Percentiles rank a stretch among this genome's conserved stretches.
phyloP scores from a whole-genome alignment of 2,329 filamentous ascomycete genomes.

The Aspergillus ochraceoroseus region DNA sequence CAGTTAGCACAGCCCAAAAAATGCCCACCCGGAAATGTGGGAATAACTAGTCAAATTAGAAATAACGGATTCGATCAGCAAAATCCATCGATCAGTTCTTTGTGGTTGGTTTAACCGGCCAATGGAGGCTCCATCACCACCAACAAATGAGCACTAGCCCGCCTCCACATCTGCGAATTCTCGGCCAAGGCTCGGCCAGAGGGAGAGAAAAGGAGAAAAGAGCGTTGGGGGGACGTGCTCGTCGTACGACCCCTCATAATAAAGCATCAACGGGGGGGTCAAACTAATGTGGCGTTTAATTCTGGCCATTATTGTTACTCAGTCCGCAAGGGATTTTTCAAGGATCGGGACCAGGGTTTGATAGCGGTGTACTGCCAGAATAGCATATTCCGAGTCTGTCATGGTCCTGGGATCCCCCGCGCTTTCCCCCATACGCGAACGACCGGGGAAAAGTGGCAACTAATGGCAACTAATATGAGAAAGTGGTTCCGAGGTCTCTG shows the following conservation, averaged over 20 bases:
- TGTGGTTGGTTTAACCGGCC: slow-evolving; percentile 7
- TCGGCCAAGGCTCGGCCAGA: slow-evolving; percentile 15
- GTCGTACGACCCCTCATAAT: neutral
- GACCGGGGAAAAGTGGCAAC: slow-evolving; percentile 5
- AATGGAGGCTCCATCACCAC: neutral
- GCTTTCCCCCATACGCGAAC: slow-evolving; percentile 7
- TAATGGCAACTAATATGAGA: neutral
- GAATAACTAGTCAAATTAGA: neutral
- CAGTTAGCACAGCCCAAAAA: neutral
- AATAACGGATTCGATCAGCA: slow-evolving; percentile 3
- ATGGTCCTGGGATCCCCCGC: slow-evolving; percentile 2
- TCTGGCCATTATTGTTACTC: too few species aligned
- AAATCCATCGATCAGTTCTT: neutral
- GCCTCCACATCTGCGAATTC: slow-evolving; percentile 13
- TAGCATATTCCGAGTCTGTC: too few species aligned
- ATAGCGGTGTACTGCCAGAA: too few species aligned
- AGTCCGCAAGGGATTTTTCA: too few species aligned
- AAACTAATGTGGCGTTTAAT: too few species aligned
- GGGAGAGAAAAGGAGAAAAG: neutral
- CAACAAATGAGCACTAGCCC: neutral
- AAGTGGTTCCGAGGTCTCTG: too few species aligned
- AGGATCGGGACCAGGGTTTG: neutral
- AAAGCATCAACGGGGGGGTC: too few species aligned
- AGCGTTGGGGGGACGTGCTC: neutral
- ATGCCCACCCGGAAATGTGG: neutral